phyloP scores from a whole-genome alignment of 495 filamentous ascomycete genomes.

The Delitschia confertaspora region DNA sequence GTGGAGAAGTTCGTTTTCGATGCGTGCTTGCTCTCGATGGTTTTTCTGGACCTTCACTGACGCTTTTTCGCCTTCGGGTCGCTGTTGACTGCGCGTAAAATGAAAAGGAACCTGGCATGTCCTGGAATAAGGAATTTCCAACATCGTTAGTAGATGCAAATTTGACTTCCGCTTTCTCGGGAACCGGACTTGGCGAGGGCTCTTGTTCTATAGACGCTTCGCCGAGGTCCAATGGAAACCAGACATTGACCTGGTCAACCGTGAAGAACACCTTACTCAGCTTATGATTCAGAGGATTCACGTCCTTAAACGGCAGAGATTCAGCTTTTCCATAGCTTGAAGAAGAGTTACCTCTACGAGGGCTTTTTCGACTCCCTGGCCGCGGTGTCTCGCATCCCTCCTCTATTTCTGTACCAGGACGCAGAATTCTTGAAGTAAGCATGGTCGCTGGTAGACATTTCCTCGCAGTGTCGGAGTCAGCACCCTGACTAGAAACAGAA shows the following conservation, averaged over 20 bases:
- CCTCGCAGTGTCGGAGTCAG: constrained; percentile 12
- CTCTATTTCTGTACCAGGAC: constrained; percentile 8
- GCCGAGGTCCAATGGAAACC: constrained; percentile 21
- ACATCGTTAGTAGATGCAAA: constrained; percentile 15
- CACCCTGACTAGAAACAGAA: constrained; percentile 16
- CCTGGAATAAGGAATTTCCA: constrained; percentile 26
- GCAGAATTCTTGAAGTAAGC: constrained; percentile 16
- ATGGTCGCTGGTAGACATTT: constrained; percentile 12
- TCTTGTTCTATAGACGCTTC: constrained; percentile 2
- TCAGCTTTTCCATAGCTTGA: neutral
- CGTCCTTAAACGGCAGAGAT: neutral
- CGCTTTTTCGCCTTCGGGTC: constrained; percentile 5
- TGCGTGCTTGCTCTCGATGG: neutral
- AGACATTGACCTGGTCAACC: constrained; percentile 16
- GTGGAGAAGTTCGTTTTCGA: neutral
- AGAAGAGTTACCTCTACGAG: too few relatives aligned
- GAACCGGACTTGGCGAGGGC: neutral
- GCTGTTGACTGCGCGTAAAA: constrained; percentile 29
- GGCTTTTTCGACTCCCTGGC: constrained; percentile 23
- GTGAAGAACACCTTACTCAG: constrained; percentile 19
- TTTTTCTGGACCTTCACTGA: constrained; percentile 7
- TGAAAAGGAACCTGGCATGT: constrained; percentile 36
- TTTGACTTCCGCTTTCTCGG: constrained; percentile 3
- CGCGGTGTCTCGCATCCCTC: constrained; percentile 27
- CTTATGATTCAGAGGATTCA: neutral